Evolutionary conservation across 306 rosid species (phyloP).

Genomic region (cucumber (Cucumis sativus)): DNA sequence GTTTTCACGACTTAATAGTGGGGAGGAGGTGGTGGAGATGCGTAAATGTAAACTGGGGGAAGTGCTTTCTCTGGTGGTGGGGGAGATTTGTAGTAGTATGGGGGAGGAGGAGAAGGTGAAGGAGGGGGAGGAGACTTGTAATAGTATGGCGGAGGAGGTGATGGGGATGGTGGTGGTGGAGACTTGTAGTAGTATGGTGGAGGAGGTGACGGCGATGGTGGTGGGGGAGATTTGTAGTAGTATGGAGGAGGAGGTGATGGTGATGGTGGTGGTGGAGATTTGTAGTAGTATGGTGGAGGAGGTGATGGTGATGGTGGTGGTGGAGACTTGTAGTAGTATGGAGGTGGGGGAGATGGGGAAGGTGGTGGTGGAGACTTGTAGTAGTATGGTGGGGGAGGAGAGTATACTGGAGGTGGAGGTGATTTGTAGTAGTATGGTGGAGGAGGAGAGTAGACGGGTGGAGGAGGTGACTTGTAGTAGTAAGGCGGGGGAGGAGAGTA

Average conservation of each 20-base stretch:
- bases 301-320: slow-evolving; percentile 26
- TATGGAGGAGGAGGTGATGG: neutral
- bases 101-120: slow-evolving; percentile 11
- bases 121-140: slow-evolving; percentile 42
- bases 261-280: slow-evolving; percentile 43
- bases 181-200: slow-evolving; percentile 29
- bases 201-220: slow-evolving; percentile 25
- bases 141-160: slow-evolving; percentile 23
- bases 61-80: slow-evolving; percentile 20
- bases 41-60: slow-evolving; percentile 43
- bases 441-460: neutral
- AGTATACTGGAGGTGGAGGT: neutral
- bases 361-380: slow-evolving; percentile 36
- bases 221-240: slow-evolving; percentile 7
- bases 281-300: slow-evolving; percentile 16
- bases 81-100: slow-evolving; percentile 13
- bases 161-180: slow-evolving; percentile 36
- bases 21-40: slow-evolving; percentile 61
- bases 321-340: slow-evolving; percentile 31
- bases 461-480: slow-evolving; percentile 13
- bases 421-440: slow-evolving; percentile 5
- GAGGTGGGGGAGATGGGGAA: no score
- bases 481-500: neutral
- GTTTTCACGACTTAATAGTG: slow-evolving; percentile 23
- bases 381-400: slow-evolving; percentile 13